These are phyloP conservation scores for Huntiella omanensis DNA, from an alignment of 2,329 filamentous ascomycete genomes.

Conservation along the genomic window DNA sequence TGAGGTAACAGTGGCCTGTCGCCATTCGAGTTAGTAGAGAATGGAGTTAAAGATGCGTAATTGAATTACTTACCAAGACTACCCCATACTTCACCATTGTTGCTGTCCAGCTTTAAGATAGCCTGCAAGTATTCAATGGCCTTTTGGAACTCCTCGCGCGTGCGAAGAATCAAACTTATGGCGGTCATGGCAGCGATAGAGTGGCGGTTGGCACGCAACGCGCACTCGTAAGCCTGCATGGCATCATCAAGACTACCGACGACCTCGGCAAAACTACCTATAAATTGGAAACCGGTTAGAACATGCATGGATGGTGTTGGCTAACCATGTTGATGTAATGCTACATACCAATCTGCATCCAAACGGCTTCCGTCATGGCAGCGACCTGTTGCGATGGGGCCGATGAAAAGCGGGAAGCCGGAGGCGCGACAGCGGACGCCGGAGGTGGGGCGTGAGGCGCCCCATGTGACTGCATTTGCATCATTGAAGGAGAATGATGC, in stretches of 20 bases:
- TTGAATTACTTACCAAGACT: slow-evolving; percentile 50
- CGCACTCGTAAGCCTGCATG: slow-evolving; percentile 77
- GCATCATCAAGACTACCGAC: slow-evolving; percentile 80
- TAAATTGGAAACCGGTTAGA: background rate
- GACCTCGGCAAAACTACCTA: slow-evolving; percentile 71
- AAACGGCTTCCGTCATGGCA: slow-evolving; percentile 68
- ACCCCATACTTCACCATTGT: slow-evolving; percentile 91
- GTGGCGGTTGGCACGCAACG: slow-evolving; percentile 68
- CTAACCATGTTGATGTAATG: background rate
- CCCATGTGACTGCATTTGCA: slow-evolving; percentile 47
- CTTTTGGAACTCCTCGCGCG: slow-evolving; percentile 82
- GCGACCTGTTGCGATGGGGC: slow-evolving; percentile 53
- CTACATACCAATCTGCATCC: slow-evolving; percentile 74
- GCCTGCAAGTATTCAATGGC: slow-evolving; percentile 84
- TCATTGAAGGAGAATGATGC: slow-evolving; percentile 66
- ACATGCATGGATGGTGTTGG: background rate
- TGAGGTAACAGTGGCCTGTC: slow-evolving; percentile 86
- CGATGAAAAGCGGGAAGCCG: slow-evolving; percentile 27
- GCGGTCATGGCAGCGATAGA: slow-evolving; percentile 86
- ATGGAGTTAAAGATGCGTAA: background rate
- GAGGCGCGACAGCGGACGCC: slow-evolving; percentile 30
- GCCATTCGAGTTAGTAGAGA: background rate
- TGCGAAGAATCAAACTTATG: slow-evolving; percentile 78
- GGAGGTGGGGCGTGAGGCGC: slow-evolving; percentile 41
- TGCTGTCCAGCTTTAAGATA: slow-evolving; percentile 73